phyloP scores from a whole-genome alignment of 345 rosid species.

The Ricinus communis region DNA sequence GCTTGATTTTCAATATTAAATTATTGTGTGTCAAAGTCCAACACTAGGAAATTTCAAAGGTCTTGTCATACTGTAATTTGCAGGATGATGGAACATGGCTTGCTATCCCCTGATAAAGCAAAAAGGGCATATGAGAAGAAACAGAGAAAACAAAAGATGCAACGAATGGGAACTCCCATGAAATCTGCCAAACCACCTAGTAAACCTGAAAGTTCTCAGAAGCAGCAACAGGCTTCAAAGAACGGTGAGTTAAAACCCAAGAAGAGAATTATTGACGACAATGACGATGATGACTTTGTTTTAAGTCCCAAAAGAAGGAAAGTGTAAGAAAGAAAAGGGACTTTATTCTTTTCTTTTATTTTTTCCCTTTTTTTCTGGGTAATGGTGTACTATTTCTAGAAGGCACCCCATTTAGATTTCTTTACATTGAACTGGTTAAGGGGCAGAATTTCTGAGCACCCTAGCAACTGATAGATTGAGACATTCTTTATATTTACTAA shows the following conservation, averaged over 20 bases:
- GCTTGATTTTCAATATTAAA: not conserved
- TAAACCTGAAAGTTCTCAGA: conserved; percentile 66
- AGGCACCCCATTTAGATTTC: conserved; percentile 23
- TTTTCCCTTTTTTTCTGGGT: too few species aligned
- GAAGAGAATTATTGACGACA: conserved; percentile 54
- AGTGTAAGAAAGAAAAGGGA: conserved; percentile 38
- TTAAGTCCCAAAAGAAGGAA: conserved; percentile 73
- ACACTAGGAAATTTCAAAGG: not conserved
- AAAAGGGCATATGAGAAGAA: conserved; percentile 79
- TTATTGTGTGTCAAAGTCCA: not conserved
- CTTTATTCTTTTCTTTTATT: too few species aligned
- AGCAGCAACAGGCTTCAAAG: conserved; percentile 50
- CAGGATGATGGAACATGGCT: conserved; percentile 99
- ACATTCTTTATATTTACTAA: conserved; percentile 33
- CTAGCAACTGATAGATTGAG: conserved; percentile 19
- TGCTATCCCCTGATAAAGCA: conserved; percentile 72
- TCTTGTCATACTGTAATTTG: conserved; percentile 11
- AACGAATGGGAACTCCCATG: conserved; percentile 61
- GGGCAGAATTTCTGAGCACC: conserved; percentile 15
- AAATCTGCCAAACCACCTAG: conserved; percentile 49
- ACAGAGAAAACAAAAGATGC: conserved; percentile 81
- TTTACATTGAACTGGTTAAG: conserved; percentile 19
- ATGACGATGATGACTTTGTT: conserved; percentile 47
- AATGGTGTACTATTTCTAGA: conserved; percentile 17
- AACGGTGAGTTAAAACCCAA: conserved; percentile 64